These are phyloP conservation scores for Cercospora sesami DNA, from an alignment of 2,329 filamentous ascomycete species.

Conservation along the genomic window DNA sequence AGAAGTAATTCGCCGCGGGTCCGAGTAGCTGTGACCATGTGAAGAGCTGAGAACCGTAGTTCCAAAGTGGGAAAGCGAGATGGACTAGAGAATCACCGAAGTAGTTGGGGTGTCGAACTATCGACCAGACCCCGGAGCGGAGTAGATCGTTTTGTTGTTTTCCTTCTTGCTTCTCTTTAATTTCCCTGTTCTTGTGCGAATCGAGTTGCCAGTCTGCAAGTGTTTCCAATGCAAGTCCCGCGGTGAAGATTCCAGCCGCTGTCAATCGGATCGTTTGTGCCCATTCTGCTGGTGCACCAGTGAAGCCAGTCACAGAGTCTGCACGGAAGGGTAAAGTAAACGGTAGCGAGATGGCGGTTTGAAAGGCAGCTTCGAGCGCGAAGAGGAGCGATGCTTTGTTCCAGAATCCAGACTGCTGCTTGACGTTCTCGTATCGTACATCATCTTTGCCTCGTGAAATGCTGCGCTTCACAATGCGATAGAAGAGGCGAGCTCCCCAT, in stretches of 20 bases:
- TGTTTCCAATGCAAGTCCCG: slow-evolving; percentile 58
- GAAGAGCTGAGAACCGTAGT: slow-evolving; percentile 57
- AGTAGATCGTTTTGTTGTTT: slow-evolving; percentile 41
- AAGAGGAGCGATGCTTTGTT: slow-evolving; percentile 57
- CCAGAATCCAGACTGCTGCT: slow-evolving; percentile 59
- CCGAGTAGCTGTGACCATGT: slow-evolving; percentile 58
- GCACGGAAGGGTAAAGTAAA: slow-evolving; percentile 56
- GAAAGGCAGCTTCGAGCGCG: slow-evolving; percentile 58
- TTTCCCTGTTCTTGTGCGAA: slow-evolving; percentile 48
- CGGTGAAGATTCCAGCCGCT: slow-evolving; percentile 55
- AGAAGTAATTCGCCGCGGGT: slow-evolving; percentile 59
- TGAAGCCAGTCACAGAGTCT: slow-evolving; percentile 17
- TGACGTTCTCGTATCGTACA: slow-evolving; percentile 55
- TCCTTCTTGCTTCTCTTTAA: slow-evolving; percentile 32
- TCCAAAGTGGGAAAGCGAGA: slow-evolving; percentile 58
- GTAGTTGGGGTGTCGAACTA: slow-evolving; percentile 64
- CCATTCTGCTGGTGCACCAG: slow-evolving; percentile 33
- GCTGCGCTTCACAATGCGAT: slow-evolving; percentile 54
- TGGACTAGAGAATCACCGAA: slow-evolving; percentile 62
- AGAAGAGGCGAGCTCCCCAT: slow-evolving; percentile 60
- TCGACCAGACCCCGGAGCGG: slow-evolving; percentile 62
- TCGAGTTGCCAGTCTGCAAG: slow-evolving; percentile 60
- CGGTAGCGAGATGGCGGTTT: slow-evolving; percentile 58
- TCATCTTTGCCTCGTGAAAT: slow-evolving; percentile 57
- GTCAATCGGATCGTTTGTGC: slow-evolving; percentile 41